Conservation (phyloP, 169 alveolate species). For the Perkinsus olseni region DNA sequence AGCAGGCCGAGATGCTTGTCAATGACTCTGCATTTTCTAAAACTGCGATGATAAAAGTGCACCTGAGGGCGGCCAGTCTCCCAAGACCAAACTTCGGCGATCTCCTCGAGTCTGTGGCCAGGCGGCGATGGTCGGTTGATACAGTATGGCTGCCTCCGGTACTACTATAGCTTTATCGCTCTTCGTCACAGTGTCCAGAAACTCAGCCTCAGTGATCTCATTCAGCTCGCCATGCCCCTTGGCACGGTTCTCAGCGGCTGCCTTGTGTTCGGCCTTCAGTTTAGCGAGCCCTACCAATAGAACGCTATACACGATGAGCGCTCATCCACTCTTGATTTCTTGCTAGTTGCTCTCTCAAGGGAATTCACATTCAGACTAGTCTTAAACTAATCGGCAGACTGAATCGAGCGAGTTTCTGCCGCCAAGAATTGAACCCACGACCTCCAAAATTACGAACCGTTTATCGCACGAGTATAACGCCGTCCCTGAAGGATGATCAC, state of each 20-base stretch:
- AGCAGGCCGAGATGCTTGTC: conserved; percentile 60
- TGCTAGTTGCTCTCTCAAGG: too few relatives aligned
- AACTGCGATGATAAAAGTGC: conserved; percentile 72
- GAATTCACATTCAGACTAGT: too few relatives aligned
- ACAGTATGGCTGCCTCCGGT: background rate
- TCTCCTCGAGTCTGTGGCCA: too few relatives aligned
- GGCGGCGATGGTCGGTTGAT: too few relatives aligned
- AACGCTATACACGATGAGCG: too few relatives aligned
- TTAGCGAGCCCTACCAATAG: background rate
- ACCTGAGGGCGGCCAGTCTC: conserved; percentile 9
- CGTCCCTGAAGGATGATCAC: too few relatives aligned
- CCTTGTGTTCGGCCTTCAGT: background rate
- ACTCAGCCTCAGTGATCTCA: conserved; percentile 68
- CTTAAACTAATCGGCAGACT: too few relatives aligned
- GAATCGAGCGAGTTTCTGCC: too few relatives aligned
- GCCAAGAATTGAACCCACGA: background rate
- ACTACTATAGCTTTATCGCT: conserved; percentile 38
- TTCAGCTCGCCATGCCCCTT: conserved; percentile 62
- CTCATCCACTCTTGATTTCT: too few relatives aligned
- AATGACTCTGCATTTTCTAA: conserved; percentile 68
- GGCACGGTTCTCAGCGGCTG: background rate
- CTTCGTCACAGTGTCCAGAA: conserved; percentile 52
- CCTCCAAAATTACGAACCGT: background rate
- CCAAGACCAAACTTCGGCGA: background rate
- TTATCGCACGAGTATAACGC: background rate